Evolutionary conservation across 331 rosid genomes (phyloP).

Genomic region (Malus hybrid): DNA sequence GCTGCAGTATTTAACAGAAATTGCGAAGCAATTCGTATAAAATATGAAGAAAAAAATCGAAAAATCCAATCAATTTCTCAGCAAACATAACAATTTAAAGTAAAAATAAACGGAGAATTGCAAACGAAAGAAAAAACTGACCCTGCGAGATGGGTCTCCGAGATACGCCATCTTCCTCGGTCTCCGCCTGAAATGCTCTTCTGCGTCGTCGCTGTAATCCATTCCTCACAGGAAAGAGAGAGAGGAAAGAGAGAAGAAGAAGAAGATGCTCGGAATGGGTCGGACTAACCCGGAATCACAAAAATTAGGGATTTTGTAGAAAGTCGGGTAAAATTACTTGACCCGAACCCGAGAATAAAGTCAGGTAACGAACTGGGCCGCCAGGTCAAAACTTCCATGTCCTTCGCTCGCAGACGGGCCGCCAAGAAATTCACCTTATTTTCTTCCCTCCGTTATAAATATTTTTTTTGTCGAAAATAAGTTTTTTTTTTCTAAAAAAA

Average conservation of each 20-base stretch:
- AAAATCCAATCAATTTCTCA: not conserved
- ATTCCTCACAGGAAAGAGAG: constrained; percentile 4
- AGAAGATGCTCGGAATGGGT: not conserved
- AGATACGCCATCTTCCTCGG: constrained; percentile 31
- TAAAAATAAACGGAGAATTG: not conserved
- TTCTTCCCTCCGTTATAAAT: not conserved
- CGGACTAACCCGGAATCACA: not conserved
- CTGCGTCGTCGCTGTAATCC: constrained; percentile 72
- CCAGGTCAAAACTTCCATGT: not conserved
- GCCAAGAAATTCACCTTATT: not conserved
- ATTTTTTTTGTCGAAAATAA: too few species aligned
- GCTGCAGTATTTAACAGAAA: constrained; percentile 31
- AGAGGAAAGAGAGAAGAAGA: not conserved
- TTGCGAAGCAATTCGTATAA: not conserved
- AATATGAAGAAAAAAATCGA: not conserved
- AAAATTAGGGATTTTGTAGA: not conserved
- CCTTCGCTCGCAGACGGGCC: not conserved
- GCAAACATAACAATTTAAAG: not conserved
- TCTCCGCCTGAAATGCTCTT: constrained; percentile 44
- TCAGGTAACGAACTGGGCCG: not conserved
- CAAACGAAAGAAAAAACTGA: not conserved
- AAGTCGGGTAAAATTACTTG: not conserved
- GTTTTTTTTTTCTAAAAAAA: too few species aligned
- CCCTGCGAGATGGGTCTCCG: constrained; percentile 65
- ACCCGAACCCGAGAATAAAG: not conserved